phyloP scores from a whole-genome alignment of 495 filamentous ascomycete genomes.

The Polyplosphaeria fusca region DNA sequence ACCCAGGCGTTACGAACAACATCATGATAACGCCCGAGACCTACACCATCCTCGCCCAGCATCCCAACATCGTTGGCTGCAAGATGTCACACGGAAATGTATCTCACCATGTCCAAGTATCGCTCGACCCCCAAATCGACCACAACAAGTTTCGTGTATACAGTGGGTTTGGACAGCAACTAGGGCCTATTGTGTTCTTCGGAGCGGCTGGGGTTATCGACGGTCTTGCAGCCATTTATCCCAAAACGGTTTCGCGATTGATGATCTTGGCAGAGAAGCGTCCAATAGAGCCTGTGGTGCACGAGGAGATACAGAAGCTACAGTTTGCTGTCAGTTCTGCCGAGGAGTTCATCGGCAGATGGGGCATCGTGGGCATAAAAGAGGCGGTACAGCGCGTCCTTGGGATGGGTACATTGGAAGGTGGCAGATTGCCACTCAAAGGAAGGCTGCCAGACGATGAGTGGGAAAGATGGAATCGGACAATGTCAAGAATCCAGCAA shows the following conservation, averaged over 20 bases:
- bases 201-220: slow-evolving; percentile 64
- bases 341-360: slow-evolving; percentile 55
- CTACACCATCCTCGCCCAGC: slow-evolving; percentile 40
- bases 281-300: slow-evolving; percentile 44
- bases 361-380: slow-evolving; percentile 63
- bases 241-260: slow-evolving; percentile 51
- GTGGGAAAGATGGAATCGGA: slow-evolving; percentile 31
- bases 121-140: slow-evolving; percentile 54
- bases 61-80: slow-evolving; percentile 57
- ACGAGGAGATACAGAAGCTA: slow-evolving; percentile 53
- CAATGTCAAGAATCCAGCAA: slow-evolving; percentile 5
- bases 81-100: slow-evolving; percentile 71
- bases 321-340: slow-evolving; percentile 52
- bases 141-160: slow-evolving; percentile 59
- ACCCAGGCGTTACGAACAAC: slow-evolving; percentile 69
- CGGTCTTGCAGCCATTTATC: slow-evolving; percentile 66
- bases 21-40: slow-evolving; percentile 58
- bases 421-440: slow-evolving; percentile 53
- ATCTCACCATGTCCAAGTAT: slow-evolving; percentile 56
- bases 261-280: slow-evolving; percentile 49
- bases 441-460: slow-evolving; percentile 29
- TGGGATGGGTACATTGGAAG: slow-evolving; percentile 54
- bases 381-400: slow-evolving; percentile 58
- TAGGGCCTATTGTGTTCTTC: slow-evolving; percentile 59
- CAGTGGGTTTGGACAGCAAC: slow-evolving; percentile 68